Evolutionary conservation across 1,284 basidiomycete genomes (phyloP).

Genomic region (Schizophyllum commune): DNA sequence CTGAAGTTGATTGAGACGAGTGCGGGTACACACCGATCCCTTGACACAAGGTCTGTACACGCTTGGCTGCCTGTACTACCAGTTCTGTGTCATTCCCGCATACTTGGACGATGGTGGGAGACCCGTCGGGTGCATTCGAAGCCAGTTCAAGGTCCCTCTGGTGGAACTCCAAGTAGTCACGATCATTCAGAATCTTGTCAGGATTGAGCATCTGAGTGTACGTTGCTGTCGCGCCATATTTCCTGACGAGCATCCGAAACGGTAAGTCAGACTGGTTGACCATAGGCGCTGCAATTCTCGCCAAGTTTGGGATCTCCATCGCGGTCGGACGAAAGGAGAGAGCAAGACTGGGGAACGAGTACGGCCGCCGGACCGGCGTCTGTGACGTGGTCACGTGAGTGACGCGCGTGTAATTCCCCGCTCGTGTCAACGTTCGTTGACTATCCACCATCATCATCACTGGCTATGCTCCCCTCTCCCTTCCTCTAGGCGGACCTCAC

Average conservation of each 20-base stretch:
- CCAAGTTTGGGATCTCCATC: no score
- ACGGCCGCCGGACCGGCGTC: no score
- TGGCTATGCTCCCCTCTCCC: no score
- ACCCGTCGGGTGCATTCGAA: not conserved
- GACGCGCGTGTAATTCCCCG: no score
- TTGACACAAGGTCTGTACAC: constrained; percentile 50
- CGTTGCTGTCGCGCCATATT: constrained; percentile 51
- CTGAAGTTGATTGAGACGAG: not conserved
- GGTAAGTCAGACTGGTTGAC: constrained; percentile 69
- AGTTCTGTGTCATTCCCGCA: constrained; percentile 59
- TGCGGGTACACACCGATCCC: constrained; percentile 48
- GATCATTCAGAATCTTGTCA: constrained; percentile 47
- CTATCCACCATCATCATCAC: no score
- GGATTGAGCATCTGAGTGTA: constrained; percentile 71
- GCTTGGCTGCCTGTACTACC: constrained; percentile 50
- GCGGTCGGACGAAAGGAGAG: no score
- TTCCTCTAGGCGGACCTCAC: no score
- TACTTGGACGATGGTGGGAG: constrained; percentile 62
- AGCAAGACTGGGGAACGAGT: no score
- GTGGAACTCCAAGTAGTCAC: constrained; percentile 53
- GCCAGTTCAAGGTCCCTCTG: constrained; percentile 37
- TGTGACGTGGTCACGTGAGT: no score
- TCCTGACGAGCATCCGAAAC: constrained; percentile 51
- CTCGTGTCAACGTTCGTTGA: no score
- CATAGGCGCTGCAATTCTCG: constrained; percentile 53